A percentile compares a stretch with the other conserved stretches of the same genome.
Evolutionary conservation across 495 filamentous ascomycete species (phyloP).

Genomic region (Cryomyces minteri): DNA sequence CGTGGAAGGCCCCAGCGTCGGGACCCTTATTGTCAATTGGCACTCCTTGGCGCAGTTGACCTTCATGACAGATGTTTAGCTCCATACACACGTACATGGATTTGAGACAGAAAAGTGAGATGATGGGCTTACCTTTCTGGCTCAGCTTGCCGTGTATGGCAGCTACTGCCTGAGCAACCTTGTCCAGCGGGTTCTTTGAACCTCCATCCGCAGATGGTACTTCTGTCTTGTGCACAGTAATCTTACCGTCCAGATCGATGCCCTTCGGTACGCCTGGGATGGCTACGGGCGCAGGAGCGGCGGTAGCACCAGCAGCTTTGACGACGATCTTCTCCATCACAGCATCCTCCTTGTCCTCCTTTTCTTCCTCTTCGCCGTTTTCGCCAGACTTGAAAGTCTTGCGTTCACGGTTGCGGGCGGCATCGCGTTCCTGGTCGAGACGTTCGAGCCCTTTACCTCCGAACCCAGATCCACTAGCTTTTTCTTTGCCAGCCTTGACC

Average conservation of each 20-base stretch:
- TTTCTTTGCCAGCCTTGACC: constrained; percentile 75
- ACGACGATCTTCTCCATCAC: constrained; percentile 33
- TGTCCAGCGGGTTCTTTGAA: constrained; percentile 55
- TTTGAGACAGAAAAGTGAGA: background rate
- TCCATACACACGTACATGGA: background rate
- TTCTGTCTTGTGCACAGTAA: constrained; percentile 62
- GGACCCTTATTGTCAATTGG: constrained; percentile 98
- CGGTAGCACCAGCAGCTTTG: constrained; percentile 44
- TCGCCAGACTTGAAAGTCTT: constrained; percentile 82
- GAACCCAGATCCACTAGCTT: constrained; percentile 56
- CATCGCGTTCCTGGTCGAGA: constrained; percentile 78
- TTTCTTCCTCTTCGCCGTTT: constrained; percentile 67
- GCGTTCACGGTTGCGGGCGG: constrained; percentile 64
- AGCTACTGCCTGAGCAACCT: constrained; percentile 67
- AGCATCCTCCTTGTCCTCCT: constrained; percentile 38
- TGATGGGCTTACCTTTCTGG: constrained; percentile 28
- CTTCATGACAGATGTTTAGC: constrained; percentile 10
- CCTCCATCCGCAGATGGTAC: constrained; percentile 14
- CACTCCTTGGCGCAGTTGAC: constrained; percentile 73
- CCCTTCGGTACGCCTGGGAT: constrained; percentile 38
- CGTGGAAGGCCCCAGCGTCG: constrained; percentile 93
- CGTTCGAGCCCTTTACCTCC: constrained; percentile 88
- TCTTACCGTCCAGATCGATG: constrained; percentile 53
- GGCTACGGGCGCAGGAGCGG: constrained; percentile 25
- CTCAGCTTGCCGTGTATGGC: constrained; percentile 76